phyloP scores from a whole-genome alignment of 805 yeast genomes.

The Candida suzukii region DNA sequence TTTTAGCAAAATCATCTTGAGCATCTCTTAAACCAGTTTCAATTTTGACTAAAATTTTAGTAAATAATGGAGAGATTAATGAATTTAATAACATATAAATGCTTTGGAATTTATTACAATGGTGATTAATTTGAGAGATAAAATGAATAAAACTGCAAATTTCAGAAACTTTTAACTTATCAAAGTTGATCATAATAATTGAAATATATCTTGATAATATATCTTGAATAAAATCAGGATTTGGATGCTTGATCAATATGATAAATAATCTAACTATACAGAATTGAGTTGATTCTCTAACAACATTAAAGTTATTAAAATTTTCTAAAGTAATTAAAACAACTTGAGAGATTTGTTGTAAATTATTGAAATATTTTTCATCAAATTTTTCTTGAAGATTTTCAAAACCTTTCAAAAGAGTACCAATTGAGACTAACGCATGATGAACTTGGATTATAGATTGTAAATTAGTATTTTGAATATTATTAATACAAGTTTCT shows the following conservation, averaged over 20 bases:
- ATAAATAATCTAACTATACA: slow-evolving; percentile 85
- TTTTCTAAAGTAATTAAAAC: slow-evolving; percentile 77
- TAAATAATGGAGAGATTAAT: slow-evolving; percentile 66
- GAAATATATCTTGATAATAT: slow-evolving; percentile 67
- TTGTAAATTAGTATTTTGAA: slow-evolving; percentile 30
- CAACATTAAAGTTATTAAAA: slow-evolving; percentile 54
- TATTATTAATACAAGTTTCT: slow-evolving; percentile 50
- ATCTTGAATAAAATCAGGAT: slow-evolving; percentile 30
- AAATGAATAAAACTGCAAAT: slow-evolving; percentile 78
- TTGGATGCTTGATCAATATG: slow-evolving; percentile 42
- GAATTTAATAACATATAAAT: slow-evolving; percentile 71
- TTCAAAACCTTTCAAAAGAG: slow-evolving; percentile 82
- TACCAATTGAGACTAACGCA: slow-evolving; percentile 80
- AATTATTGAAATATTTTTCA: slow-evolving; percentile 21
- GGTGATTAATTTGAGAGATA: slow-evolving; percentile 81
- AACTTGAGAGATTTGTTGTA: slow-evolving; percentile 54
- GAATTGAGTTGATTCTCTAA: slow-evolving; percentile 82
- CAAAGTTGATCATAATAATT: slow-evolving; percentile 49
- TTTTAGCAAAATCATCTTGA: slow-evolving; percentile 27
- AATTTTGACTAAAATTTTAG: slow-evolving; percentile 44
- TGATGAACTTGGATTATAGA: slow-evolving; percentile 76
- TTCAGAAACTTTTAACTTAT: slow-evolving; percentile 55
- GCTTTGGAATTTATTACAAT: slow-evolving; percentile 55
- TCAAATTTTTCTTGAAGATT: slow-evolving; percentile 21
- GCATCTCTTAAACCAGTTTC: slow-evolving; percentile 15